A percentile compares a stretch with the other conserved stretches of the same genome.
Conservation (phyloP, 2,329 filamentous ascomycete species). For the Alternaria sp. region DNA sequence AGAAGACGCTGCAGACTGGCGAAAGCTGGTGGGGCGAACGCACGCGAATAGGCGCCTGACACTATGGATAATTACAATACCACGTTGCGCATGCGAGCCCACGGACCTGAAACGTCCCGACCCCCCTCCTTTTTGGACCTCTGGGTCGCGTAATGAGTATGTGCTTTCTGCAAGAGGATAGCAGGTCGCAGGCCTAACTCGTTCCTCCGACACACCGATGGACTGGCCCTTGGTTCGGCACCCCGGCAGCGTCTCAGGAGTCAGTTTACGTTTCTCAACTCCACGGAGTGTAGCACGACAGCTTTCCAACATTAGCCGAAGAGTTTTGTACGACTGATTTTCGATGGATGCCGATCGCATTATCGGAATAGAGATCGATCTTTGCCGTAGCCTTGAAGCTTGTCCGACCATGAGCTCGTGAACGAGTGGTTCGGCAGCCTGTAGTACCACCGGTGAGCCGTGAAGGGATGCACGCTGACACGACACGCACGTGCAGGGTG, state of each 20-base stretch:
- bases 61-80: conserved; percentile 20
- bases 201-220: conserved; percentile 5
- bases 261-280: not conserved
- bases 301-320: conserved; percentile 1
- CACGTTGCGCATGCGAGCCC: conserved; percentile 17
- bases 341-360: conserved; percentile 4
- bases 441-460: conserved; percentile 16
- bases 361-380: conserved; percentile 2
- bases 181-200: not conserved
- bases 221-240: conserved; percentile 9
- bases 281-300: not conserved
- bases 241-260: conserved; percentile 2
- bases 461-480: conserved; percentile 17
- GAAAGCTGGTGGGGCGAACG: conserved; percentile 13
- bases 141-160: not conserved
- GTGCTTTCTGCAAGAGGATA: not conserved
- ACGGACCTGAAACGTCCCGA: conserved; percentile 8
- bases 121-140: not conserved
- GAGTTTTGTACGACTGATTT: not conserved
- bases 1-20: conserved; percentile 11
- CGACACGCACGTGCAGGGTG: conserved; percentile 16
- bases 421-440: conserved; percentile 1
- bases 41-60: conserved; percentile 11
- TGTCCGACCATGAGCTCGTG: conserved; percentile 2
- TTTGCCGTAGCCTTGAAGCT: conserved; percentile 3